Conservation (phyloP, 495 filamentous ascomycete genomes). For the Polyplosphaeria fusca region DNA sequence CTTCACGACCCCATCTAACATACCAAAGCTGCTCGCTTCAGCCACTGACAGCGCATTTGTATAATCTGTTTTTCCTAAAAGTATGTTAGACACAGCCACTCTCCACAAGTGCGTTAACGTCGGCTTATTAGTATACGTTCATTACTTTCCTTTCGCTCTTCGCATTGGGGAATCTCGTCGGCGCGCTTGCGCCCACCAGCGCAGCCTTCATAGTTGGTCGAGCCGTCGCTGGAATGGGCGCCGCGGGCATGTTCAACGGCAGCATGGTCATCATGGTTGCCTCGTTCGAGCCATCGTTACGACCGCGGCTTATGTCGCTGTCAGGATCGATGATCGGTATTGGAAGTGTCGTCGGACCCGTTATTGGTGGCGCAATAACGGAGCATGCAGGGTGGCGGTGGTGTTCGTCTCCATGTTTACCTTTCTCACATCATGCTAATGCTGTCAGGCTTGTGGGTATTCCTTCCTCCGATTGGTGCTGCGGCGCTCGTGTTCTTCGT, state of each 20-base stretch:
- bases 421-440: background rate
- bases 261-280: slow-evolving; percentile 72
- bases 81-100: slow-evolving; percentile 39
- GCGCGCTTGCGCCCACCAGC: slow-evolving; percentile 71
- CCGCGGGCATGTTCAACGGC: slow-evolving; percentile 79
- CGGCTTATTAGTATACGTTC: slow-evolving; percentile 47
- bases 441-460: slow-evolving; percentile 58
- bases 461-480: slow-evolving; percentile 55
- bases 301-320: slow-evolving; percentile 34
- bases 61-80: slow-evolving; percentile 4
- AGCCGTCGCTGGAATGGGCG: slow-evolving; percentile 76
- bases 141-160: slow-evolving; percentile 70
- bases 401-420: slow-evolving; percentile 47
- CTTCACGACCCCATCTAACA: background rate
- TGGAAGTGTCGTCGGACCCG: slow-evolving; percentile 49
- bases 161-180: slow-evolving; percentile 76
- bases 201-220: slow-evolving; percentile 76
- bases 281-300: slow-evolving; percentile 67
- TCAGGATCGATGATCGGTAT: slow-evolving; percentile 79
- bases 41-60: slow-evolving; percentile 10
- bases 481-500: slow-evolving; percentile 47
- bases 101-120: slow-evolving; percentile 51
- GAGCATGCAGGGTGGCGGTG: slow-evolving; percentile 65
- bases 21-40: slow-evolving; percentile 1
- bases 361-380: slow-evolving; percentile 41